These are phyloP conservation scores for Jamesozyma piceae DNA, from an alignment of 805 yeast species.

Conservation along the genomic window DNA sequence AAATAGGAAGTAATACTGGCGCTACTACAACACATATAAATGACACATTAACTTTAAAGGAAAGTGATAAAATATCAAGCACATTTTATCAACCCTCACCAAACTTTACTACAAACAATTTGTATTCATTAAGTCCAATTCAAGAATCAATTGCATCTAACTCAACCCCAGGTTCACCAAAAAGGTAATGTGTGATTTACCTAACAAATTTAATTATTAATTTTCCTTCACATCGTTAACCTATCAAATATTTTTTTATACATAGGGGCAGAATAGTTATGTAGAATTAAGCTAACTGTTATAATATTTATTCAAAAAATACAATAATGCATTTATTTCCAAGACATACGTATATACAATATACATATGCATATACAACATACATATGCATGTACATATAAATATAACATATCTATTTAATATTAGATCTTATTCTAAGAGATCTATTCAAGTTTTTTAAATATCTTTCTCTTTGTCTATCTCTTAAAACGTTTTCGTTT, in stretches of 20 bases:
- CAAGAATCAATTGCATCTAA: slow-evolving; percentile 19
- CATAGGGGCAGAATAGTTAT: too few relatives aligned
- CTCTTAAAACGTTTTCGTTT: too few relatives aligned
- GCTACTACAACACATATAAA: slow-evolving; percentile 11
- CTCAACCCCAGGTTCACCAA: slow-evolving; percentile 27
- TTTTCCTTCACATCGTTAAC: too few relatives aligned
- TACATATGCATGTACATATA: too few relatives aligned
- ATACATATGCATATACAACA: too few relatives aligned
- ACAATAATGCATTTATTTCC: too few relatives aligned
- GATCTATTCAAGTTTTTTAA: slow-evolving; percentile 8
- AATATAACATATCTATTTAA: slow-evolving; percentile 1
- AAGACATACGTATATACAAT: too few relatives aligned
- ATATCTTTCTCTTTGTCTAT: slow-evolving; percentile 6
- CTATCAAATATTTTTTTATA: too few relatives aligned
- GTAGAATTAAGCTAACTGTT: too few relatives aligned
- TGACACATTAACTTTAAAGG: neutral
- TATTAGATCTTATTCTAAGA: slow-evolving; percentile 3
- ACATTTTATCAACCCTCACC: slow-evolving; percentile 22
- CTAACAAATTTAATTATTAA: neutral
- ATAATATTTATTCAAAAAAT: too few relatives aligned
- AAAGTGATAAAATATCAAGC: slow-evolving; percentile 2
- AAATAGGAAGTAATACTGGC: slow-evolving; percentile 1
- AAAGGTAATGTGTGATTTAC: neutral
- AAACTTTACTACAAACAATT: slow-evolving; percentile 13
- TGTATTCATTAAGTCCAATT: slow-evolving; percentile 24